Conservation (phyloP, 2,329 filamentous ascomycete genomes). For the Aspergillus melleus region DNA sequence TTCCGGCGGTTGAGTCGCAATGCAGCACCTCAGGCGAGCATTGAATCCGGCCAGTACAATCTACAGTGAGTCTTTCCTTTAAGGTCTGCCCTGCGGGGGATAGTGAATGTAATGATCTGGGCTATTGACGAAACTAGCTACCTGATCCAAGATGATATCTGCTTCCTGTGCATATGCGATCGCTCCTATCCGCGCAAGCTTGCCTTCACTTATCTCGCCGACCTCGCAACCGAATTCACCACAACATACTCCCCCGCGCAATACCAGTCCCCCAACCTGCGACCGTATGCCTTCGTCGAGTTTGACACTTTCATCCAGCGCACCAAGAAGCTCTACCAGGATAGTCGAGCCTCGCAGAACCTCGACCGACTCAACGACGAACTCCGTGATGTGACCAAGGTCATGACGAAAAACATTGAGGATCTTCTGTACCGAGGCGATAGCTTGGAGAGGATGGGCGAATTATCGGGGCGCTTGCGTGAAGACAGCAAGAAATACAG, state of each 20-base stretch:
- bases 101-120: background rate
- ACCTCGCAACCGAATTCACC: constrained; percentile 87
- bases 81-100: background rate
- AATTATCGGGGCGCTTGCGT: constrained; percentile 80
- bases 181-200: constrained; percentile 94
- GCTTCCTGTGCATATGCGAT: constrained; percentile 93
- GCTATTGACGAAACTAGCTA: constrained; percentile 58
- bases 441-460: constrained; percentile 93
- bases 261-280: constrained; percentile 71
- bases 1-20: constrained; percentile 85
- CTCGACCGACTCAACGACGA: constrained; percentile 95
- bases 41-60: constrained; percentile 80
- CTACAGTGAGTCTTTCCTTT: constrained; percentile 67
- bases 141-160: constrained; percentile 76
- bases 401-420: constrained; percentile 99
- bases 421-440: constrained; percentile 94
- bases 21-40: constrained; percentile 85
- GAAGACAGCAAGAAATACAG: constrained; percentile 96
- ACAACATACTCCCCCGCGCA: constrained; percentile 75
- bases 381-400: constrained; percentile 94
- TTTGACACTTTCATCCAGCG: constrained; percentile 96
- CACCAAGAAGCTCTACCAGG: constrained; percentile 91
- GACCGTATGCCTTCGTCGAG: constrained; percentile 95
- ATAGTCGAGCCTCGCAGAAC: constrained; percentile 86
- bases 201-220: constrained; percentile 95